Conservation (phyloP, 2,329 filamentous ascomycete genomes). For the Colletotrichum paranaense region DNA sequence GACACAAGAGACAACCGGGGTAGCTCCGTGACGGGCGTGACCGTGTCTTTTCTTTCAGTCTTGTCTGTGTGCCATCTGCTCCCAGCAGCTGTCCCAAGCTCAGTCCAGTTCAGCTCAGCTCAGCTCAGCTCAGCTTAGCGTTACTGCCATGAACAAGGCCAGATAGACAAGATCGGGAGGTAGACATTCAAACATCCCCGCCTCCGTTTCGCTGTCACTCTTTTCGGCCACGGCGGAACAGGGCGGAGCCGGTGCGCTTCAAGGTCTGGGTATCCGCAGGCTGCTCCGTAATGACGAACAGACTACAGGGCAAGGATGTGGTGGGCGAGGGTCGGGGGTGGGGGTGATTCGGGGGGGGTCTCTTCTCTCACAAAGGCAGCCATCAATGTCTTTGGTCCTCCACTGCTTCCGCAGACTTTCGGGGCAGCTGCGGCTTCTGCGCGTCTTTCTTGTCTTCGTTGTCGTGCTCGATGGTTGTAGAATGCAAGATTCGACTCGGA, state of each 20-base stretch:
- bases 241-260: background rate
- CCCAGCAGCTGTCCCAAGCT: conserved; percentile 14
- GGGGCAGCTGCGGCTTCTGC: background rate
- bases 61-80: background rate
- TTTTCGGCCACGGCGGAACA: conserved; percentile 6
- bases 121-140: too few relatives aligned
- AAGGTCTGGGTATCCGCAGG: background rate
- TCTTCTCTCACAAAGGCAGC: conserved; percentile 40
- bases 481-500: background rate
- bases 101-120: background rate
- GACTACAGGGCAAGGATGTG: background rate
- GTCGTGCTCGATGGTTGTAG: background rate
- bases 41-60: background rate
- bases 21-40: background rate
- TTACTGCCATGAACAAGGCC: background rate
- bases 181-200: background rate
- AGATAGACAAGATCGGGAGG: background rate
- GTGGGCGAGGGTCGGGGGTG: background rate
- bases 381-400: conserved; percentile 37
- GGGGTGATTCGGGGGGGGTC: background rate
- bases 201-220: background rate
- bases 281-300: conserved; percentile 15
- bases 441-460: background rate
- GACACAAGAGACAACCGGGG: background rate
- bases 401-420: conserved; percentile 20